A percentile compares a stretch with the other conserved stretches of the same genome.
Evolutionary conservation across 306 rosid genomes (phyloP).

Genomic region (Coriaria nepalensis): DNA sequence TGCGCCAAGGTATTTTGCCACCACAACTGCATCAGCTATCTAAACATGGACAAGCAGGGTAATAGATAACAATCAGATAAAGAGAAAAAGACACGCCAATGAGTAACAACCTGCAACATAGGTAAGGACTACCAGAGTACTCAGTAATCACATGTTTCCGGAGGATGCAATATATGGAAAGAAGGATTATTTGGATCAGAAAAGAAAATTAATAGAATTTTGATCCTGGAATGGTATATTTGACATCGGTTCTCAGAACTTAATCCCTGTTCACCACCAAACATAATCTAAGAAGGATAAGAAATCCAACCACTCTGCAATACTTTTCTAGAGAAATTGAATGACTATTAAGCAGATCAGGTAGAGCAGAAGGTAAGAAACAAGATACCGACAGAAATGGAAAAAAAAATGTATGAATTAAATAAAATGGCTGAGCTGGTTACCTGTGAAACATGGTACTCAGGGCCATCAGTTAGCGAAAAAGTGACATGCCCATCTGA

Average conservation of each 20-base stretch:
- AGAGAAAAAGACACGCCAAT: neutral
- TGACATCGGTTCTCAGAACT: too few species aligned
- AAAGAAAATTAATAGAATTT: too few species aligned
- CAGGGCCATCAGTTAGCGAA: conserved; percentile 89
- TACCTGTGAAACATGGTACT: conserved; percentile 97
- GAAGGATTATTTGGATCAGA: too few species aligned
- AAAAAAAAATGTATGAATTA: conserved; percentile 6
- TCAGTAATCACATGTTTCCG: too few species aligned
- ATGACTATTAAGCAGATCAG: neutral
- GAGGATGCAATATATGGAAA: too few species aligned
- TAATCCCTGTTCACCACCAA: too few species aligned
- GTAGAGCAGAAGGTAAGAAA: neutral
- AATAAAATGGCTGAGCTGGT: conserved; percentile 3
- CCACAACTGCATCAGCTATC: conserved; percentile 85
- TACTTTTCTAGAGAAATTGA: too few species aligned
- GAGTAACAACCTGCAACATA: too few species aligned
- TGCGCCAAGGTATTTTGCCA: conserved; percentile 88
- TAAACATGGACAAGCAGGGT: conserved; percentile 21
- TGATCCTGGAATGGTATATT: too few species aligned
- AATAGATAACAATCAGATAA: neutral
- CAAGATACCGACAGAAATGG: conserved; percentile 3
- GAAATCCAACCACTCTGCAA: too few species aligned
- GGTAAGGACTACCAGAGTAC: too few species aligned
- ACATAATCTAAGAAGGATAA: too few species aligned
- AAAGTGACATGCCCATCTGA: conserved; percentile 74